A percentile compares a stretch with the other conserved stretches of the same genome.
Evolutionary conservation across 495 filamentous ascomycete genomes (phyloP).

Genomic region (Extremus antarcticus): DNA sequence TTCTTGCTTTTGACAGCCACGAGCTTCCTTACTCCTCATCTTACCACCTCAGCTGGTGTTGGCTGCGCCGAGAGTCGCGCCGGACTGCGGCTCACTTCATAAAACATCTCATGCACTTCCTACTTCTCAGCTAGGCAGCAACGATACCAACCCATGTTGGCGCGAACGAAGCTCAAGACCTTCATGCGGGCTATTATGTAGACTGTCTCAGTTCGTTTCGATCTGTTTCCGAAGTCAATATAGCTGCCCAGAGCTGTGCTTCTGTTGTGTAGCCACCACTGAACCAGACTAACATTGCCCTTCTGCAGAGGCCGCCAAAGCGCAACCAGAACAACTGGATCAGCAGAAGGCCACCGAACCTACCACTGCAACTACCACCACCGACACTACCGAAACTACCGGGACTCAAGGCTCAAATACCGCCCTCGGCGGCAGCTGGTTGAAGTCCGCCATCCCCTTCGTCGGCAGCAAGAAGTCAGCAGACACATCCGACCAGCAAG

Average conservation of each 20-base stretch:
- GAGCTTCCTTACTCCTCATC: neutral
- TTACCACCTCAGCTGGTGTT: neutral
- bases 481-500: neutral
- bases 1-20: neutral
- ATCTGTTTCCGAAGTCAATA: no score
- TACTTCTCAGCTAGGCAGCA: no score
- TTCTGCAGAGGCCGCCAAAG: neutral
- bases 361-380: no score
- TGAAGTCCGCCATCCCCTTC: neutral
- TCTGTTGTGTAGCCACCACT: no score
- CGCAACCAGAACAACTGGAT: neutral
- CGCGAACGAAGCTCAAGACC: no score
- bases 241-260: neutral
- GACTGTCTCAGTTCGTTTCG: no score
- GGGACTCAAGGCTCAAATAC: no score
- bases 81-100: no score
- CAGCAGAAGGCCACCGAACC: neutral
- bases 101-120: no score
- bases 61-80: neutral
- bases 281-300: neutral
- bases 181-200: no score
- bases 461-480: neutral
- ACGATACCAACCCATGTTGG: no score
- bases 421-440: neutral
- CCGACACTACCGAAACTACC: no score